Base-by-base conservation (phyloP, 768 basidiomycete species). In the Hygrocybe coccinea region DNA sequence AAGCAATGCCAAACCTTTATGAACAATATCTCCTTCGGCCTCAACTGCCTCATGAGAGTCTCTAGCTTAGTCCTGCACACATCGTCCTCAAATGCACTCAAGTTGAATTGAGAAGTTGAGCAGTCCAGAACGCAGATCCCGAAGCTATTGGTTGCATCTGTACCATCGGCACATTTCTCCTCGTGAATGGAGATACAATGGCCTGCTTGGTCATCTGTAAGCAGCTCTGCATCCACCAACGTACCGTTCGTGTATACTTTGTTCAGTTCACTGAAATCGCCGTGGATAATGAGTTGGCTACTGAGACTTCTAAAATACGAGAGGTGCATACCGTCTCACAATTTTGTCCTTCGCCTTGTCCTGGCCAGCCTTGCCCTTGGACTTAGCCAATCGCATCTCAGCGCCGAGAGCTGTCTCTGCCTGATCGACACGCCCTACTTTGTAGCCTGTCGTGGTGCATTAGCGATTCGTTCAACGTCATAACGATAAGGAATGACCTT, bases 171-270 rank as follows among this genome's bases (percentile, higher is more conserved):
- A 17, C 74, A 68, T 8, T 73, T 75, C 15, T 78, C 75, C 64
- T 91, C 90, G 6, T 86, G 86, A 66, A 99, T 84, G 8, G 91
- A 86, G 24, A 98, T 82, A 66, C 95, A 98, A 65, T 99, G 97
- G 3, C 91, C 92, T 0, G 93, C 91, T 70, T 97, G 89, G 58
- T 98, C 97, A 56, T 97, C 91, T 1, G 81, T 87, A 33, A 98
- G 77, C 54, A 95, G 84, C 45, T 87, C 84, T 10, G 85, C 85
- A 62, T 99, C 97, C 46, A 97, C 87, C 22, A 98, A 84, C 0
- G 97, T 99, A 2, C 97, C 97, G 50, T 91, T 91, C 0, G 97
- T 99, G 67, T 95, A 90, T 43, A 99, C 92, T 75, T 95, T 95
- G 70, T 90, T 90, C 49, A 99, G 78, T 64, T 95, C 97, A 47